Percentiles rank a stretch among this genome's conserved stretches.
Conservation (phyloP, 164 flowering plant species). For the Kalanchoe fedtschenkoi region DNA sequence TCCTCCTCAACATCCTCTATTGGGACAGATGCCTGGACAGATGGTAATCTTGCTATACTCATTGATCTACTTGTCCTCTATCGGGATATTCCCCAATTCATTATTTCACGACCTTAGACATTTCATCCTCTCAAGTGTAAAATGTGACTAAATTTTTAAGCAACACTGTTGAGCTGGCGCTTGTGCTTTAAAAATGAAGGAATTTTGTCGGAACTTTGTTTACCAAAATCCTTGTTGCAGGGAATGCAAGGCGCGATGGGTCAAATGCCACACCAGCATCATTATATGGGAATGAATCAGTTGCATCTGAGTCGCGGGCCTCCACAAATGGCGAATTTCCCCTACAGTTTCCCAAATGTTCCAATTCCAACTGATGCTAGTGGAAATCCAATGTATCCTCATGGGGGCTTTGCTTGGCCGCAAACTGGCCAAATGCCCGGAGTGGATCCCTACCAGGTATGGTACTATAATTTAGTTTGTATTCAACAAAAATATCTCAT, state of each 20-base stretch:
- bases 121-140: too few relatives aligned
- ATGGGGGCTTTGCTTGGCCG: slow-evolving; percentile 56
- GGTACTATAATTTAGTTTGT: not conserved
- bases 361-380: slow-evolving; percentile 52
- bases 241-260: slow-evolving; percentile 76
- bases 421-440: slow-evolving; percentile 79
- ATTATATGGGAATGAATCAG: slow-evolving; percentile 68
- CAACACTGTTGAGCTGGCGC: not conserved
- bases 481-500: too few relatives aligned
- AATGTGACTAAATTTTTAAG: too few relatives aligned
- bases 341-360: slow-evolving; percentile 43
- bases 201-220: slow-evolving; percentile 1
- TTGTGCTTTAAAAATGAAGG: not conserved
- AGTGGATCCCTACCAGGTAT: slow-evolving; percentile 74
- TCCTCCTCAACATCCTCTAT: slow-evolving; percentile 46
- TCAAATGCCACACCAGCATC: slow-evolving; percentile 77
- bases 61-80: not conserved
- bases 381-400: slow-evolving; percentile 61
- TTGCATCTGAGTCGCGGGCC: slow-evolving; percentile 52
- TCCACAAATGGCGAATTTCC: slow-evolving; percentile 43
- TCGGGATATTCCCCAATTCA: not conserved
- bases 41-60: slow-evolving; percentile 35
- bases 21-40: slow-evolving; percentile 47
- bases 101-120: not conserved
- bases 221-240: slow-evolving; percentile 16